phyloP scores from a whole-genome alignment of 176 grass and related monocot genomes.

The Oryza punctata region DNA sequence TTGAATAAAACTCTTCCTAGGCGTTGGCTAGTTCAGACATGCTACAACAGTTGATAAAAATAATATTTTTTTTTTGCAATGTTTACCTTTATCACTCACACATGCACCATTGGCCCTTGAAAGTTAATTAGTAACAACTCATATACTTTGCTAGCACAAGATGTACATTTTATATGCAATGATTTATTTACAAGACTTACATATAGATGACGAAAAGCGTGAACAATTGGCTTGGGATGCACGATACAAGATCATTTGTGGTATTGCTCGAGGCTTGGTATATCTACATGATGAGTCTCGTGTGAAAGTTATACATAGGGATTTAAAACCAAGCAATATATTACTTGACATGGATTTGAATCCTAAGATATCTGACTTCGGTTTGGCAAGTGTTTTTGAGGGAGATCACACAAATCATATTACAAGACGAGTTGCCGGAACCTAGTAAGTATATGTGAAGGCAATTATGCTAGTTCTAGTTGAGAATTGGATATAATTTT shows the following conservation, averaged over 20 bases:
- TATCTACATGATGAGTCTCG: constrained; percentile 69
- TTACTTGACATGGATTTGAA: constrained; percentile 70
- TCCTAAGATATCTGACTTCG: constrained; percentile 73
- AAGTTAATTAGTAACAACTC: neutral
- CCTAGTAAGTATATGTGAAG: constrained; percentile 50
- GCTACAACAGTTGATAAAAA: neutral
- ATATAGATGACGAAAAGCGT: constrained; percentile 12
- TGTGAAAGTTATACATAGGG: constrained; percentile 64
- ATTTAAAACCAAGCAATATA: constrained; percentile 73
- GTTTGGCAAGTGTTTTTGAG: constrained; percentile 66
- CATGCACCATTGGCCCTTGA: neutral
- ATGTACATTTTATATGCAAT: neutral
- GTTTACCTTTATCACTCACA: neutral
- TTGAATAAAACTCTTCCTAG: no score
- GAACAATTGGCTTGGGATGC: constrained; percentile 51
- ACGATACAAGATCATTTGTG: constrained; percentile 63
- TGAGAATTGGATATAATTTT: neutral
- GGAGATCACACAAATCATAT: constrained; percentile 49
- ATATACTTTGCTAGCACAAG: neutral
- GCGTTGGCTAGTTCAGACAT: neutral
- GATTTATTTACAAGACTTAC: neutral
- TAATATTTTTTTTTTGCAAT: neutral
- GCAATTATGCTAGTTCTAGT: neutral
- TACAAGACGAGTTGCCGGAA: constrained; percentile 75
- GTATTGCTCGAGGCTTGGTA: constrained; percentile 62